Evolutionary conservation across 805 yeast species (phyloP).

Genomic region (Cyberlindnera veronae): DNA sequence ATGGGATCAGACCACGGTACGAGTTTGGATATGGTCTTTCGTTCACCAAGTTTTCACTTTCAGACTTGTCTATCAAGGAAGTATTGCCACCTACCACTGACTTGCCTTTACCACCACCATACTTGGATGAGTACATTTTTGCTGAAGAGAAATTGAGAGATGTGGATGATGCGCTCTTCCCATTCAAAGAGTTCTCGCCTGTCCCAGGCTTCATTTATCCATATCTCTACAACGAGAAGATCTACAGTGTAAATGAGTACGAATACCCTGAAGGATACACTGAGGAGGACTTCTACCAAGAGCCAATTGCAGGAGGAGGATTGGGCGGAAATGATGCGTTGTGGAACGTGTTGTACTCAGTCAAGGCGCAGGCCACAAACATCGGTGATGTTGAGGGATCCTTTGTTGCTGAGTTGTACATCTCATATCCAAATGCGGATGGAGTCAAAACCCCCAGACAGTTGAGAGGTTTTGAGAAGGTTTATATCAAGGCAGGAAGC

Average conservation of each 20-base stretch:
- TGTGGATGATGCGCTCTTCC: constrained; percentile 52
- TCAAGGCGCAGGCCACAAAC: constrained; percentile 12
- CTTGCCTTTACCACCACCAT: constrained; percentile 43
- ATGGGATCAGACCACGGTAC: constrained; percentile 51
- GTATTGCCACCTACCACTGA: constrained; percentile 42
- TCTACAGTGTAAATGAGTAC: constrained; percentile 29
- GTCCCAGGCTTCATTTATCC: constrained; percentile 58
- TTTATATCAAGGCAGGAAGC: constrained; percentile 41
- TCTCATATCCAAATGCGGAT: constrained; percentile 20
- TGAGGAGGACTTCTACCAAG: constrained; percentile 28
- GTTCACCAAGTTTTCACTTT: constrained; percentile 40
- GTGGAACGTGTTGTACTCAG: constrained; percentile 42
- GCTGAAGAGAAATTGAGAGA: constrained; percentile 47
- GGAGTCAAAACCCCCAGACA: constrained; percentile 48
- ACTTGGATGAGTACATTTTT: constrained; percentile 39
- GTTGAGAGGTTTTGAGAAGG: constrained; percentile 57
- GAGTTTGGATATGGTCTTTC: constrained; percentile 64
- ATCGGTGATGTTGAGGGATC: constrained; percentile 13
- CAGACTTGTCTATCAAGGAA: constrained; percentile 39
- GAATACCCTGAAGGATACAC: constrained; percentile 37
- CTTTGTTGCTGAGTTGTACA: constrained; percentile 17
- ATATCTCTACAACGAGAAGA: constrained; percentile 36
- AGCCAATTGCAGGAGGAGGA: constrained; percentile 42
- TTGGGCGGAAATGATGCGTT: constrained; percentile 59
- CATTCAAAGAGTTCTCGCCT: constrained; percentile 48